Base-by-base conservation (phyloP, 345 rosid species). In the Physaria fendleri region DNA sequence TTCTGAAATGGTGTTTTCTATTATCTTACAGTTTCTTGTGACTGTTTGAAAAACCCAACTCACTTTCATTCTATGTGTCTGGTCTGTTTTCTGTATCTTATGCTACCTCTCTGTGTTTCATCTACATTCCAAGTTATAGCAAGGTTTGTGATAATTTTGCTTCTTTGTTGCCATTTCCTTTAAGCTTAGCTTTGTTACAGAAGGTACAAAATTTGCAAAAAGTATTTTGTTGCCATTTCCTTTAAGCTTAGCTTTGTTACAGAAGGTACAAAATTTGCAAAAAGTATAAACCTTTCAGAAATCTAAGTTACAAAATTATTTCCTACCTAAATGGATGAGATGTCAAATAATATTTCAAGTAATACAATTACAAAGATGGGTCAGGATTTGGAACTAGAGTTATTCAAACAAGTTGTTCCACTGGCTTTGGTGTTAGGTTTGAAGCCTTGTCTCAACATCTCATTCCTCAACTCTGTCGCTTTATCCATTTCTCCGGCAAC, bases 401-500 rank as follows among this genome's bases (percentile, higher is more conserved):
- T 30, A 28, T 33, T 28, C 11, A 10, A 27, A 35, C 14, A 35
- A 12, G 44, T 11, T 28, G 29, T 3, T 18, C 23, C 30, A 20
- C 10, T 41, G 12, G 60, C 49, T 56, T 32, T 56, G 39, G 11
- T 52, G 60, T 66, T 78, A 10, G 72, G 81, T 48, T 62, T 74
- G 54, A 79, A 29, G 46, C 83, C 88, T 44, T 81, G 78, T 66
- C 71, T 82, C 48, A 74, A 47, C 95, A 90, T 90, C 51, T 87
- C 93, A 72, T 75, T 83, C 5, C 73, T 76, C 77, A 87, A 64
- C 49, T 84, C 93, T 66, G 55, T 39, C 8, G 95, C 97, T 52
- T 73, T 84, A 42, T 40, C 54, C 21, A 73, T 42, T 57, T 82
- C 80, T 62, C 97, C 95, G 0, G 71, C 63, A 51, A 81, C 64